Base-by-base conservation (phyloP, 768 basidiomycete species). In the Polyporus arcularius region DNA sequence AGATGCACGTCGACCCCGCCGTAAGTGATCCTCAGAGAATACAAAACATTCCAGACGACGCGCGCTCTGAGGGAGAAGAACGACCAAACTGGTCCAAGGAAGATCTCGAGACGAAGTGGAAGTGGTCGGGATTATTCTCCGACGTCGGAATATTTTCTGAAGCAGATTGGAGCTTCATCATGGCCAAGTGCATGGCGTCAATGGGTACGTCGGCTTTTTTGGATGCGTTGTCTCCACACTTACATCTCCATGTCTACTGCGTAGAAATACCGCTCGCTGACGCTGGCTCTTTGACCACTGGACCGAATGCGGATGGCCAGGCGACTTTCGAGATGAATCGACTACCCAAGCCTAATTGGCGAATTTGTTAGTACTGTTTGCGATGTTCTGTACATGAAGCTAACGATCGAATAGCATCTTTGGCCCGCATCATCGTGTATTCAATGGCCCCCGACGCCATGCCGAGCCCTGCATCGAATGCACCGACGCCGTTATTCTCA, bases 351-450 rank as follows among this genome's bases (percentile, higher is more conserved):
- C 82, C 88, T 1, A 78, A 78, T 57, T 91, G 89, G 89, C 78
- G 89, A 50, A 91, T 90, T 60, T 73, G 88, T 89, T 67, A 52
- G 87, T 79, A n/a, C 4, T 10, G 4, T 41, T 5, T 30, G 4
- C 28, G 45, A 8, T 6, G 21, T 48, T 7, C 38, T 5, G 18
- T 10, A 15, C 46, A 26, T 26, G 26, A 8, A n/a, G 12, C 46
- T 30, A 14, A 48, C 26, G 4, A 9, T 2, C 40, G 42, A 55
- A 40, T 56, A 92, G 90, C 85, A 49, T 92, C 91, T 11, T 76
- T 96, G 53, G 92, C 94, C 11, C 82, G 85, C 40, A 88, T 95
- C 57, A 89, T 96, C 59, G 88, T 96, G 3, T 94, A 94, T 73
- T 94, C 92, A 4, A 95, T 97, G 88, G 79, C 86, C 0, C 79